Evolutionary conservation across 805 yeast species (phyloP).

Genomic region (Schizosaccharomyces osmophilus): DNA sequence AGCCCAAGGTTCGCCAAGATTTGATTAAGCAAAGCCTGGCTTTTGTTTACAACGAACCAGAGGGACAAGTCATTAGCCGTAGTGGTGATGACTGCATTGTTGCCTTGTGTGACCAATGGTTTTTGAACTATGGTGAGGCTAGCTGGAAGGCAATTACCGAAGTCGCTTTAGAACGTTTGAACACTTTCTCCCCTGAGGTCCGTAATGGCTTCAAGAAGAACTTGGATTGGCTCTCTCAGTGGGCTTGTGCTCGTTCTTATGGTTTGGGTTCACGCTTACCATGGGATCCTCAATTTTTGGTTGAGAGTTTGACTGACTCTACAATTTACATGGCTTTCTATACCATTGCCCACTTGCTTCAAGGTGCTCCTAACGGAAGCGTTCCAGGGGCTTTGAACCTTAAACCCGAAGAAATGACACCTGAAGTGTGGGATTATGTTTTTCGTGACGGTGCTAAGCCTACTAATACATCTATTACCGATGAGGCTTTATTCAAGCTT

Average conservation of each 20-base stretch:
- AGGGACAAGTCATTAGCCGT: conserved; percentile 67
- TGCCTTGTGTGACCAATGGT: conserved; percentile 96
- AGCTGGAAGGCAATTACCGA: conserved; percentile 61
- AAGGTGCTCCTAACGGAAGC: conserved; percentile 64
- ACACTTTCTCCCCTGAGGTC: conserved; percentile 60
- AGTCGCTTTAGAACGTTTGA: conserved; percentile 53
- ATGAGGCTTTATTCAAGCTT: conserved; percentile 39
- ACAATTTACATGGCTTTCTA: conserved; percentile 88
- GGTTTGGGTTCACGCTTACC: conserved; percentile 90
- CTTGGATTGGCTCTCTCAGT: conserved; percentile 84
- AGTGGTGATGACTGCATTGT: conserved; percentile 94
- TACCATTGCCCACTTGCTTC: conserved; percentile 69
- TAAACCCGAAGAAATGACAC: conserved; percentile 65
- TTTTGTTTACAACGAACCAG: conserved; percentile 85
- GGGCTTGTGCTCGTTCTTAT: conserved; percentile 94
- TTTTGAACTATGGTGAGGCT: conserved; percentile 87
- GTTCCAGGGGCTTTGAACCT: conserved; percentile 49
- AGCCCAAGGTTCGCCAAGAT: conserved; percentile 64
- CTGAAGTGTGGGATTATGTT: conserved; percentile 77
- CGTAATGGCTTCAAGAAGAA: conserved; percentile 82
- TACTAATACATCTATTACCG: conserved; percentile 30
- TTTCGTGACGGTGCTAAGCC: conserved; percentile 47
- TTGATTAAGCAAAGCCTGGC: conserved; percentile 56
- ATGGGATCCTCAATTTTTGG: conserved; percentile 84
- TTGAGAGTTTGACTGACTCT: conserved; percentile 87